A percentile compares a stretch with the other conserved stretches of the same genome.
Conservation (phyloP, 164 flowering plant species). For the Tetrastigma voinierianum region DNA sequence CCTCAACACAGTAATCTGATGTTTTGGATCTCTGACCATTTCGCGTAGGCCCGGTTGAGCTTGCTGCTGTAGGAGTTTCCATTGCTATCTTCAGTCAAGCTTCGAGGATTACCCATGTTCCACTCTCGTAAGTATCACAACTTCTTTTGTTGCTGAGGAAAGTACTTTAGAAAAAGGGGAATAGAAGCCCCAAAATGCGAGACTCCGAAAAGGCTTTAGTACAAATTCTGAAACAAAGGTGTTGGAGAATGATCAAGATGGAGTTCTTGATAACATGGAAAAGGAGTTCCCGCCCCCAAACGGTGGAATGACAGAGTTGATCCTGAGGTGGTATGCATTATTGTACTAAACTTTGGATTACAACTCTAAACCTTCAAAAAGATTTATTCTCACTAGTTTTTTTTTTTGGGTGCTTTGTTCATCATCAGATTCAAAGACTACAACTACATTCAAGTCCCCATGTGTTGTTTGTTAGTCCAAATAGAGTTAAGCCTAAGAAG, state of each 20-base stretch:
- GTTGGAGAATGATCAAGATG: slow-evolving; percentile 13
- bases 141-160: slow-evolving; percentile 56
- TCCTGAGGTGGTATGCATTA: slow-evolving; percentile 13
- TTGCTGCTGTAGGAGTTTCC: slow-evolving; percentile 51
- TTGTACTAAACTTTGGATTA: neutral
- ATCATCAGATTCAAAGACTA: neutral
- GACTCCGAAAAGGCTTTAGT: slow-evolving; percentile 4
- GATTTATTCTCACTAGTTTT: neutral
- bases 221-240: slow-evolving; percentile 9
- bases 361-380: too few relatives aligned
- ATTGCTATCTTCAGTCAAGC: slow-evolving; percentile 54
- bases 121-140: slow-evolving; percentile 48
- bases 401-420: neutral
- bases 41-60: slow-evolving; percentile 35
- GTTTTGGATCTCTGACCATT: neutral
- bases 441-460: slow-evolving; percentile 1
- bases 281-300: slow-evolving; percentile 18
- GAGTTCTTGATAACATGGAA: slow-evolving; percentile 27
- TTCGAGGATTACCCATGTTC: slow-evolving; percentile 44
- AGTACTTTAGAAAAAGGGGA: slow-evolving; percentile 28
- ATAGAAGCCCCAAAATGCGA: slow-evolving; percentile 6
- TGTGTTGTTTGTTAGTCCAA: neutral
- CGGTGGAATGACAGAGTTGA: slow-evolving; percentile 15
- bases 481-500: neutral
- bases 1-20: too few relatives aligned